These are phyloP conservation scores for Neofusicoccum laricinum DNA, from an alignment of 2,329 filamentous ascomycete species.

Conservation along the genomic window DNA sequence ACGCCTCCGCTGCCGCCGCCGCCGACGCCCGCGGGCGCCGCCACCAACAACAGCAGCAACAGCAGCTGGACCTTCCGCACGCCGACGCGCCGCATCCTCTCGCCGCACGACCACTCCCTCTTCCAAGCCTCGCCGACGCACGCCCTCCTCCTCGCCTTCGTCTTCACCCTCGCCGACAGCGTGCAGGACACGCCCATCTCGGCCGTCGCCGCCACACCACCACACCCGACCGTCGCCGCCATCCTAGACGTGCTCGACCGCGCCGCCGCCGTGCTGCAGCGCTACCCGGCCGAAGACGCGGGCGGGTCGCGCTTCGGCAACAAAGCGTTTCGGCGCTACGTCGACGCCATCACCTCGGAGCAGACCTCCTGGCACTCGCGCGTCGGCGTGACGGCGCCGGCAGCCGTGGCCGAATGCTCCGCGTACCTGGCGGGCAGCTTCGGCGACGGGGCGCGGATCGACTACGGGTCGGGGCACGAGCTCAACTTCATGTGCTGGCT, in stretches of 20 bases:
- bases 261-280: conserved; percentile 61
- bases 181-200: conserved; percentile 70
- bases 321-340: conserved; percentile 79
- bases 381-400: conserved; percentile 52
- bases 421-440: conserved; percentile 81
- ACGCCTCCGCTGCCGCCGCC: conserved; percentile 72
- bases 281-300: conserved; percentile 78
- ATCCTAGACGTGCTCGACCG: conserved; percentile 70
- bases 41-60: conserved; percentile 39
- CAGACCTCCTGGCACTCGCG: conserved; percentile 61
- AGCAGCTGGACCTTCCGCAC: conserved; percentile 55
- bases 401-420: conserved; percentile 67
- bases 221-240: conserved; percentile 56
- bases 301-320: conserved; percentile 90
- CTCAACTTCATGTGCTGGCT: conserved; percentile 97
- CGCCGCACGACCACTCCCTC: conserved; percentile 71
- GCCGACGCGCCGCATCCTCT: conserved; percentile 79
- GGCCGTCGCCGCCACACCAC: conserved; percentile 40
- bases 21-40: conserved; percentile 40
- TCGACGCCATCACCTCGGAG: conserved; percentile 59
- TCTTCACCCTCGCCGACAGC: conserved; percentile 82
- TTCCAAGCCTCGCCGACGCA: conserved; percentile 78
- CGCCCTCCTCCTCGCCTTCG: conserved; percentile 73
- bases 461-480: conserved; percentile 97
- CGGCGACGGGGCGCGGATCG: conserved; percentile 81